These are phyloP conservation scores for Irpex rosettiformis DNA, from an alignment of 1,284 basidiomycete species.

Conservation along the genomic window DNA sequence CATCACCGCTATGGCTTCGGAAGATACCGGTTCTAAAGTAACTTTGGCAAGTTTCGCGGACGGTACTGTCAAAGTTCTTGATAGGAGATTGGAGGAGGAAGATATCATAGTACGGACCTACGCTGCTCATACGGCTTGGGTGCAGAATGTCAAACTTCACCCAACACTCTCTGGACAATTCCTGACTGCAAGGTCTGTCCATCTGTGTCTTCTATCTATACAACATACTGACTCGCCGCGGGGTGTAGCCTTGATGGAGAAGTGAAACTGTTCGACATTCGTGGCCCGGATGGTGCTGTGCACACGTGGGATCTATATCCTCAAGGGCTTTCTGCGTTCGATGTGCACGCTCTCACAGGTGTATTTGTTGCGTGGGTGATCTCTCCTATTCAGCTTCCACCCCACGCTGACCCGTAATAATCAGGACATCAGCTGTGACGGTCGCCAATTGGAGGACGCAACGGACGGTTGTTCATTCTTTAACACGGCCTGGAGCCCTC, in stretches of 20 bases:
- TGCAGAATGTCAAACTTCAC: slow-evolving; percentile 90
- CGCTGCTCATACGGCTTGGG: slow-evolving; percentile 85
- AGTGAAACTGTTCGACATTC: slow-evolving; percentile 90
- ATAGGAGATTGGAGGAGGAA: slow-evolving; percentile 83
- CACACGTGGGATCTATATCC: slow-evolving; percentile 68
- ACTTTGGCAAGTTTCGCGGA: slow-evolving; percentile 94
- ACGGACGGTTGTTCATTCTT: slow-evolving; percentile 54
- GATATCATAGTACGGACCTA: slow-evolving; percentile 84
- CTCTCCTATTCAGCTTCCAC: background rate
- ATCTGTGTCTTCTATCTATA: slow-evolving; percentile 1
- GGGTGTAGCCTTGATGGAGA: slow-evolving; percentile 79
- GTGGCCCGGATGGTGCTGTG: slow-evolving; percentile 60
- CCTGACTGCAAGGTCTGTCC: slow-evolving; percentile 79
- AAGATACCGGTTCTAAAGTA: slow-evolving; percentile 71
- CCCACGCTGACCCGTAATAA: slow-evolving; percentile 3
- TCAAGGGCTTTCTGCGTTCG: slow-evolving; percentile 80
- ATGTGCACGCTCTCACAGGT: slow-evolving; percentile 82
- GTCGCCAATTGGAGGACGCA: slow-evolving; percentile 61
- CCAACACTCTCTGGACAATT: slow-evolving; percentile 72
- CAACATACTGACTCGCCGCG: slow-evolving; percentile 3
- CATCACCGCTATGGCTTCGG: slow-evolving; percentile 83
- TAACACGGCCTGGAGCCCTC: slow-evolving; percentile 39
- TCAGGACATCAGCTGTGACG: slow-evolving; percentile 61
- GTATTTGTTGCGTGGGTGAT: slow-evolving; percentile 85
- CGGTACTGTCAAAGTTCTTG: slow-evolving; percentile 88